Base-by-base conservation (phyloP, 2,329 filamentous ascomycete genomes). In the Teratosphaeria epicoccoides region DNA sequence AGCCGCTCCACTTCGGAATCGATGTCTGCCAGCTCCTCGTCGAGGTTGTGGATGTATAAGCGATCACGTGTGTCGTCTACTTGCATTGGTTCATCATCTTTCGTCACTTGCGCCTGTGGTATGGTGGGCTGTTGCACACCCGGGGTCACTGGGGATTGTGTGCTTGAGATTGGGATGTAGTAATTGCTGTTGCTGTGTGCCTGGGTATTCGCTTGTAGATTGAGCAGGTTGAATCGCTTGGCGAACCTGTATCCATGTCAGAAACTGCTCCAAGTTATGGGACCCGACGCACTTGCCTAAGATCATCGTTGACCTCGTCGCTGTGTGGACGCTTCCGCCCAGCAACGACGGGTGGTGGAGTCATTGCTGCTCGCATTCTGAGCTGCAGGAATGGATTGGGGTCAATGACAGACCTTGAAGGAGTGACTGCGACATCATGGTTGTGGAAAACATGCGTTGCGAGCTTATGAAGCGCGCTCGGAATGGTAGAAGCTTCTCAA, bases 31-130 rank as follows among this genome's bases (percentile, higher is more conserved):
- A 97, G 79, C 70, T 97, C 91, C 61, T 85, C 85, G 65, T 95
- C 89, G 9, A 98, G 76, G 69, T 94, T 83, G 73, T 90, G 84
- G 61, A 98, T 89, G 75, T 93, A 96, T 54, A 96, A 82, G 64
- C 85, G 87, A 72, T 95, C 78, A 62, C 87, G 86, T 26, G 87
- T 84, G 70, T 95, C 84, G 70, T 97, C 90, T 55, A 97, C 67
- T 52, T 85, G 79, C 91, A 97, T 96, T 52, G 69, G 64, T 59
- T 88, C 84, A 56, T 80, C 72, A 33, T 44, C 59, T 62, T 51
- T 24, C 14, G 44, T 2, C 11, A n/a, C 17, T 20, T 17, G 43
- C 20, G 20, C n/a, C 33, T 20, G 33, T 40, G 33, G 23, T 26
- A 83, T 77, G 70, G 84, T 84, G 62, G 85, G 77, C 64, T 40